Evolutionary conservation across 164 flowering plant species (phyloP).

Genomic region (Akebia trifoliata): DNA sequence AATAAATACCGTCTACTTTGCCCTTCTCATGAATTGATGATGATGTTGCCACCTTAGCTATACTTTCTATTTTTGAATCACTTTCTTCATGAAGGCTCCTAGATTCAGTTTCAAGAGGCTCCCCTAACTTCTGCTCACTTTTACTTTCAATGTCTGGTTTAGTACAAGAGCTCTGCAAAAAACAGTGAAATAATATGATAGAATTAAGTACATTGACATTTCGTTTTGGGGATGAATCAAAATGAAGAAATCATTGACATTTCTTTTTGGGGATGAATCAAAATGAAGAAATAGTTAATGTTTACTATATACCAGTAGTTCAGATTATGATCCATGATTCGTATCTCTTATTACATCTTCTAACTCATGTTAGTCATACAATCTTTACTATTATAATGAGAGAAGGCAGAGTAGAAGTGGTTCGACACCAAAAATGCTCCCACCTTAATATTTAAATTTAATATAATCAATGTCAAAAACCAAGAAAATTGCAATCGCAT

Average conservation of each 20-base stretch:
- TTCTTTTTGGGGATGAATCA: too few species aligned
- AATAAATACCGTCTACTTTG: slow-evolving; percentile 18
- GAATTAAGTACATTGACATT: background rate
- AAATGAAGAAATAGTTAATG: too few species aligned
- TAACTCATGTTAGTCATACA: background rate
- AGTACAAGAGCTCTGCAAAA: slow-evolving; percentile 38
- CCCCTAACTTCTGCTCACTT: slow-evolving; percentile 24
- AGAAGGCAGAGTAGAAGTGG: too few species aligned
- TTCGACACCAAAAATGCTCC: too few species aligned
- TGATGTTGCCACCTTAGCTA: slow-evolving; percentile 8
- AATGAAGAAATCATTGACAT: background rate
- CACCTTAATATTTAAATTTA: too few species aligned
- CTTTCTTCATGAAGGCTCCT: slow-evolving; percentile 9
- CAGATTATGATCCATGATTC: background rate
- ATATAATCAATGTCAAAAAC: too few species aligned
- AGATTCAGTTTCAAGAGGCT: slow-evolving; percentile 17
- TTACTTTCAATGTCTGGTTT: slow-evolving; percentile 29
- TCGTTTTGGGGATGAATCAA: background rate
- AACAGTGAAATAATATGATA: slow-evolving; percentile 14
- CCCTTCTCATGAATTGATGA: slow-evolving; percentile 9
- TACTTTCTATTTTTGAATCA: slow-evolving; percentile 9
- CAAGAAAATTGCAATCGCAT: too few species aligned
- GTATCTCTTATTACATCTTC: too few species aligned
- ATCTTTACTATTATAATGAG: too few species aligned
- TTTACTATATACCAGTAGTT: background rate